These are phyloP conservation scores for Trichoderma erinaceum DNA, from an alignment of 495 filamentous ascomycete species.

Conservation along the genomic window DNA sequence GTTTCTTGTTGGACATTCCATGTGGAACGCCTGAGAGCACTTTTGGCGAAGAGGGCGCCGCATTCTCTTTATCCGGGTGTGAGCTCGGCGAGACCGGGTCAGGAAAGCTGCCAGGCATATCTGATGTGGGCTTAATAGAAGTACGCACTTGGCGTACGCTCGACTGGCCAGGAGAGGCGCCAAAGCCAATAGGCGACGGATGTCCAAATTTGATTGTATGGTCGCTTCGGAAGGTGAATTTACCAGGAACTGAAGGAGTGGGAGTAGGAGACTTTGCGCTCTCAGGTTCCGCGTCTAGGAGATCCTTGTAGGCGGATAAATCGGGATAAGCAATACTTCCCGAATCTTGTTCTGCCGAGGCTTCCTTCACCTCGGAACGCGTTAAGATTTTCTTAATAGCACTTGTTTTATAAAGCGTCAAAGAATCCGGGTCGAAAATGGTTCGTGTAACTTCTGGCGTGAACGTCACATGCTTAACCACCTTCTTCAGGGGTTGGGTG, in stretches of 20 bases:
- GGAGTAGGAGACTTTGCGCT: constrained; percentile 26
- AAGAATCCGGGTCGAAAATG: constrained; percentile 35
- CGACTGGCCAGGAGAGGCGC: constrained; percentile 44
- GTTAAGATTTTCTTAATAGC: constrained; percentile 23
- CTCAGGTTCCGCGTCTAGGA: constrained; percentile 24
- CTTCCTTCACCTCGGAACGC: neutral
- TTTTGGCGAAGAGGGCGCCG: constrained; percentile 27
- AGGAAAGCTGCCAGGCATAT: constrained; percentile 49
- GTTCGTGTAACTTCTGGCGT: constrained; percentile 39
- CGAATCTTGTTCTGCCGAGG: constrained; percentile 23
- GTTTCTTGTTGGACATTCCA: constrained; percentile 70
- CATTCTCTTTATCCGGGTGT: constrained; percentile 44
- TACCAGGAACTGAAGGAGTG: constrained; percentile 39
- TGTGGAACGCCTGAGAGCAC: constrained; percentile 46
- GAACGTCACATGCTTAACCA: constrained; percentile 41
- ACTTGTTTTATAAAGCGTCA: constrained; percentile 44
- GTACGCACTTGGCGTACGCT: constrained; percentile 53
- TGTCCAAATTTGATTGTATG: constrained; percentile 49
- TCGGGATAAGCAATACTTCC: constrained; percentile 40
- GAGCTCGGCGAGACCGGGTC: constrained; percentile 18
- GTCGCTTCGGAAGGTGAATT: constrained; percentile 56
- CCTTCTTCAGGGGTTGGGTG: constrained; percentile 43
- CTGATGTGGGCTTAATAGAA: constrained; percentile 37
- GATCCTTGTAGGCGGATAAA: constrained; percentile 33
- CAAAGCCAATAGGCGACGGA: constrained; percentile 38